These are phyloP conservation scores for Erysimum cheiri DNA, from an alignment of 441 rosid genomes.

Conservation along the genomic window DNA sequence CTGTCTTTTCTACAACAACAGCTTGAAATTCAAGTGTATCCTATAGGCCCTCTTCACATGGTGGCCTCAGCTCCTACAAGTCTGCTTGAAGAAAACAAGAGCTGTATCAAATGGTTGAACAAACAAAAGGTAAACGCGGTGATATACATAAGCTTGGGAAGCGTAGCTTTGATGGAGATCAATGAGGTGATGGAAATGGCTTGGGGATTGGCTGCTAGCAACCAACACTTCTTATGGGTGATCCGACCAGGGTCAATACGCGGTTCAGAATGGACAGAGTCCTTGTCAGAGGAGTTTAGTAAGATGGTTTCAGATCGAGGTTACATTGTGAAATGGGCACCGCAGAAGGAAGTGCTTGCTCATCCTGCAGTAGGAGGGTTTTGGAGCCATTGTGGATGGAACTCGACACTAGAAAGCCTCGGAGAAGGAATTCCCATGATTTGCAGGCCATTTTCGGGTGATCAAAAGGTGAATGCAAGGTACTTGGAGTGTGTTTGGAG, in stretches of 20 bases:
- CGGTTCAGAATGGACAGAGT: conserved; percentile 41
- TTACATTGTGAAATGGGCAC: conserved; percentile 53
- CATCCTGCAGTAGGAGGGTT: conserved; percentile 54
- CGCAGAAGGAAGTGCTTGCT: conserved; percentile 49
- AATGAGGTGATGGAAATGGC: conserved; percentile 42
- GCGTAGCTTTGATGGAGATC: conserved; percentile 33
- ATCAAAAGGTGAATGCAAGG: conserved; percentile 45
- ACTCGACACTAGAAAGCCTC: conserved; percentile 52
- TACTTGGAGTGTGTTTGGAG: conserved; percentile 50
- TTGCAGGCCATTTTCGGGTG: conserved; percentile 41
- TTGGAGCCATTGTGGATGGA: conserved; percentile 62
- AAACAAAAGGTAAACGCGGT: conserved; percentile 45
- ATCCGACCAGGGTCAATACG: conserved; percentile 47
- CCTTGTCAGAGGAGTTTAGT: conserved; percentile 37
- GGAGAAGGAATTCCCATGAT: conserved; percentile 53
- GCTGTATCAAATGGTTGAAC: conserved; percentile 55
- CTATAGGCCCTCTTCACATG: conserved; percentile 47
- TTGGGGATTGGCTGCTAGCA: conserved; percentile 41
- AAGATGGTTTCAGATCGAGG: conserved; percentile 35
- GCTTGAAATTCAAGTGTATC: conserved; percentile 43
- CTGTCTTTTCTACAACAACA: conserved; percentile 34
- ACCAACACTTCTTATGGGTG: conserved; percentile 49
- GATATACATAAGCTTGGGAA: conserved; percentile 52
- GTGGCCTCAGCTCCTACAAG: conserved; percentile 40
- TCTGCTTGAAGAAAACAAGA: conserved; percentile 46